Evolutionary conservation across 2,329 filamentous ascomycete species (phyloP), one percentile per base, ranked within the genome.

Genomic region (Claviceps purpurea): DNA sequence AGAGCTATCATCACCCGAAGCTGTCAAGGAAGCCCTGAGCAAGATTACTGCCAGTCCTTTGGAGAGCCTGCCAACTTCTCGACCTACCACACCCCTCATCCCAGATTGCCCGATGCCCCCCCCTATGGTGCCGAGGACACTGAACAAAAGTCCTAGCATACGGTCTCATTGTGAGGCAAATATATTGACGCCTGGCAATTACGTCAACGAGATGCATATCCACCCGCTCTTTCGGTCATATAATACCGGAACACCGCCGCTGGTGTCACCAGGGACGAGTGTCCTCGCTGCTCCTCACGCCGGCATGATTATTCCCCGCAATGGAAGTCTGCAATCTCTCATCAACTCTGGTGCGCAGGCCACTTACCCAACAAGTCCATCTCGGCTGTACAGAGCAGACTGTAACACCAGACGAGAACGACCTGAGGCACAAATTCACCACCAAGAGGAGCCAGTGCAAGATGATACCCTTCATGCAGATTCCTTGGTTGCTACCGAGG

Each of bases 211-310:
- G 63, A 73, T 81, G 3, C 80, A 89, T 61, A 89, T 89, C 46
- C 86, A 90, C 64, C 86, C 86, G 8, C 74, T 90, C 3, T 89
- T 90, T 70, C 76, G 86, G 54, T 82, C 82, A 5, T 84, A 87
- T 83, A 0, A 76, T 73, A 1, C 84, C 84, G 7, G 30, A 34
- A 34, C 30, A 11, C 81, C 84, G 1, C 79, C 85, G 0, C 68
- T 78, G 5, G 74, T 77, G 1, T 85, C 83, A 0, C 81, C 84
- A 0, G 83, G 84, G 0, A 90, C 86, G 0, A 74, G 83, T 16
- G 83, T 90, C 48, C 72, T 81, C 11, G 86, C 85, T 0, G 82
- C 85, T 2, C 85, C 85, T 0, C 76, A 82, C 42, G 82, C 81
- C 3, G 85, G 81, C 4, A 78, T 82, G 57, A 68, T 84, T 18